Base-by-base conservation (phyloP, 306 rosid genomes). In the Corylus americana region DNA sequence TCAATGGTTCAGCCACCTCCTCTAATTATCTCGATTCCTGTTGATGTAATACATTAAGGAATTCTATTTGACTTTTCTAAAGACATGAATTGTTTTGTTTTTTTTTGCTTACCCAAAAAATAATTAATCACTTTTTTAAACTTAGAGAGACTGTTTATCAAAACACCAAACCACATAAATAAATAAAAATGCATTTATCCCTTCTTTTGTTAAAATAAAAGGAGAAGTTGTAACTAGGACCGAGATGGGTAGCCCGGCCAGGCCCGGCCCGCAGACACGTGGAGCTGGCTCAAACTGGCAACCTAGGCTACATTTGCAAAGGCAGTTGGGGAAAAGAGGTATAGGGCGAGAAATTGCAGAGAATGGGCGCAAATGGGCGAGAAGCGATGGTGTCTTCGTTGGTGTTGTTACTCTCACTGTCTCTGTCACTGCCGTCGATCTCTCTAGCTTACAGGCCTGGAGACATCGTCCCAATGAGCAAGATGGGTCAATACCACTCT, bases 401-500 rank as follows among this genome's bases (percentile, higher is more conserved):
- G 7, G 45, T 87, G 51, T 59, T 81, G 59, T 10, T 82, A 12
- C 39, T 85, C 39, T 64, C 75, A 1, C 57, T 80, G 57, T 73
- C 85, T 48, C 67, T 85, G 53, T 73, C 86, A 35, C 61, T 85
- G 12, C 66, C 86, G 18, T 68, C 83, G 18, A 47, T 25, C 10
- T 78, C 87, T 47, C 5, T 79, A 63, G 92, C 96, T 78, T 96
- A 93, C 82, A 88, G 89, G 71, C 89, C 97, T 2, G 98, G 98
- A 68, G 99, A 96, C 82, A 81, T 89, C 84, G 92, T 93, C 48
- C 97, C 98, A 75, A 96, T 89, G 93, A 91, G 98, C 88, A 92
- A 91, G 87, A 96, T 93, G 97, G 98, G 98, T 61, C 98, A 90
- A 79, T 96, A 96, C 81, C 98, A 96, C 85, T 93, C 99, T 77